Conservation (phyloP, 306 rosid species). For the Clitoria ternatea region DNA sequence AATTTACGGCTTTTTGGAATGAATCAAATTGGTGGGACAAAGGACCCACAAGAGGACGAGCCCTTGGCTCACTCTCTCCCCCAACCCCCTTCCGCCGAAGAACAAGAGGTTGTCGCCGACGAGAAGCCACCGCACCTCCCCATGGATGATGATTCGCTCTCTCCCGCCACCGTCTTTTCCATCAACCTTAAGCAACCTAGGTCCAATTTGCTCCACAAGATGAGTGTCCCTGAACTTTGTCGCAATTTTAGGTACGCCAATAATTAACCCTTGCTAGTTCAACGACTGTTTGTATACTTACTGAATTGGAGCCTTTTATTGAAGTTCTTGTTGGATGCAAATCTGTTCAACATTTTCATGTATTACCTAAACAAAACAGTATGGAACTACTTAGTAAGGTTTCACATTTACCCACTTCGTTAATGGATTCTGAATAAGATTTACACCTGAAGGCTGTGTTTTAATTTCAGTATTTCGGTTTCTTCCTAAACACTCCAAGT, state of each 20-base stretch:
- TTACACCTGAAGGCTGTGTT: not conserved
- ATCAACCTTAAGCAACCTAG: slow-evolving; percentile 74
- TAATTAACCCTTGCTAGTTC: not conserved
- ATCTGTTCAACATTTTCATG: too few relatives aligned
- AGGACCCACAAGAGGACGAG: slow-evolving; percentile 62
- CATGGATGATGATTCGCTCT: slow-evolving; percentile 73
- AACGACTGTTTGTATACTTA: too few relatives aligned
- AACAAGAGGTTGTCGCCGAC: slow-evolving; percentile 24
- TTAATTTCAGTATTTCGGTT: not conserved
- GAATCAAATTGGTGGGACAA: slow-evolving; percentile 56
- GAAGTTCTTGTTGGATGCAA: not conserved
- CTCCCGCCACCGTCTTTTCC: slow-evolving; percentile 75
- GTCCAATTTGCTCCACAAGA: slow-evolving; percentile 79
- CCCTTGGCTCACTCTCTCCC: slow-evolving; percentile 43
- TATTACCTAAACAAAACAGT: too few relatives aligned
- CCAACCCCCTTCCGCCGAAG: slow-evolving; percentile 33
- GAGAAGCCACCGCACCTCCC: slow-evolving; percentile 32
- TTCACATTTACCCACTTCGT: not conserved
- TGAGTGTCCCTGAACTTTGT: slow-evolving; percentile 97
- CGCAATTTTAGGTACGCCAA: slow-evolving; percentile 77
- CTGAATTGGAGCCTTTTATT: not conserved
- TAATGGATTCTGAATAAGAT: not conserved
- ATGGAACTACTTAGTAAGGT: too few relatives aligned
- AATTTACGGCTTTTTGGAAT: slow-evolving; percentile 52
- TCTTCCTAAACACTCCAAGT: not conserved